Base-by-base conservation (phyloP, 441 rosid species). In the Metrosideros polymorpha region DNA sequence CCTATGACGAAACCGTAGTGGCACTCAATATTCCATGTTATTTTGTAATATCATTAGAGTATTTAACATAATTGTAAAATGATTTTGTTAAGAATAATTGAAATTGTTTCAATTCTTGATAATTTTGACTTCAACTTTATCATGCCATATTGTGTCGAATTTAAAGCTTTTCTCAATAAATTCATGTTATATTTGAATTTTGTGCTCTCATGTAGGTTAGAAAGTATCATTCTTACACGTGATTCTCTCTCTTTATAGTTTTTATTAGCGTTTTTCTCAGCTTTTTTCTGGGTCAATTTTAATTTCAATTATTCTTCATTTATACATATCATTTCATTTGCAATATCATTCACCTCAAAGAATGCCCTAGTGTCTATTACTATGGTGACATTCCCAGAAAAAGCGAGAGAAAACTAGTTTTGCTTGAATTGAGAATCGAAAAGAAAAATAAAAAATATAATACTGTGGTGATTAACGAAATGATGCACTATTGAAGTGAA, bases 321-420 rank as follows among this genome's bases (percentile, higher is more conserved):
- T n/a, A n/a, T n/a, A n/a, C n/a, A n/a, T n/a, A n/a, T n/a, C n/a
- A n/a, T 52, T 53, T 53, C 24, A 9, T 53, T 53, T 53, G 56
- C 27, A 22, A 24, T 53, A 22, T 53, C 56, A 22, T 53, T 53
- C 56, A 86, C 89, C 86, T 89, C 85, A 87, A 90, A 90, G 88
- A 89, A 91, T 86, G 88, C 71, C 25, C 84, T 83, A 90, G 86
- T 89, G 85, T 85, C 90, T 88, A 90, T 85, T 86, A 66, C 88
- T 55, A 51, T 17, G 84, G 85, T 82, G 87, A 87, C 85, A 87
- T 84, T 86, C 57, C 32, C 18, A 87, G 86, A 85, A 59, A 85
- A 86, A 91, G 91, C 85, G 89, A 17, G 54, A 88, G 91, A 89
- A 71, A 87, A 85, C 77, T 55, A 54, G 55, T 61, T 84, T 86